These are phyloP conservation scores for Candida labiduridarum DNA, from an alignment of 1,139 yeast genomes.

Conservation along the genomic window DNA sequence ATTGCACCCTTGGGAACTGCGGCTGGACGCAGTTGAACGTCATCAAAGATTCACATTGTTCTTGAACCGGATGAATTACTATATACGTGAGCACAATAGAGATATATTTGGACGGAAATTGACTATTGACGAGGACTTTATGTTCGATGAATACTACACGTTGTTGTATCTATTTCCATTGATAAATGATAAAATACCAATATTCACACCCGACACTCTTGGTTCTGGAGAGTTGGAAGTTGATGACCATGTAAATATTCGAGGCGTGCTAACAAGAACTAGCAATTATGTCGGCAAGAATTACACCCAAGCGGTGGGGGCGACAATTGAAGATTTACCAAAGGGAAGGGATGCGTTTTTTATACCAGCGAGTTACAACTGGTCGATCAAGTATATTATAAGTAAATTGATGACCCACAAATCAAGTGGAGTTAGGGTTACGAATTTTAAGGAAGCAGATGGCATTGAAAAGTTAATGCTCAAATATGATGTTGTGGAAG, in stretches of 20 bases:
- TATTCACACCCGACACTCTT: conserved; percentile 23
- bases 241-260: conserved; percentile 3
- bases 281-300: neutral
- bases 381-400: conserved; percentile 10
- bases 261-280: neutral
- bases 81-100: conserved; percentile 18
- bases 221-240: conserved; percentile 24
- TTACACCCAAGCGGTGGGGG: neutral
- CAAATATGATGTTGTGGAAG: conserved; percentile 10
- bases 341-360: neutral
- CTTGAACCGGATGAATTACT: conserved; percentile 17
- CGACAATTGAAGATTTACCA: neutral
- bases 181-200: conserved; percentile 18
- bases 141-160: conserved; percentile 25
- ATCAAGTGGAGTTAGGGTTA: conserved; percentile 4
- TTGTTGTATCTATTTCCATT: conserved; percentile 31
- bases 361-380: conserved; percentile 4
- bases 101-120: conserved; percentile 28
- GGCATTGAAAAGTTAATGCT: conserved; percentile 14
- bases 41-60: conserved; percentile 15
- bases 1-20: conserved; percentile 9
- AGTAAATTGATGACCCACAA: conserved; percentile 10
- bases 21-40: conserved; percentile 13
- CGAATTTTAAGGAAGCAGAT: conserved; percentile 12
- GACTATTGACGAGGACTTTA: conserved; percentile 17